These are phyloP conservation scores for Candida tibetensis DNA, from an alignment of 805 yeast species.

Conservation along the genomic window DNA sequence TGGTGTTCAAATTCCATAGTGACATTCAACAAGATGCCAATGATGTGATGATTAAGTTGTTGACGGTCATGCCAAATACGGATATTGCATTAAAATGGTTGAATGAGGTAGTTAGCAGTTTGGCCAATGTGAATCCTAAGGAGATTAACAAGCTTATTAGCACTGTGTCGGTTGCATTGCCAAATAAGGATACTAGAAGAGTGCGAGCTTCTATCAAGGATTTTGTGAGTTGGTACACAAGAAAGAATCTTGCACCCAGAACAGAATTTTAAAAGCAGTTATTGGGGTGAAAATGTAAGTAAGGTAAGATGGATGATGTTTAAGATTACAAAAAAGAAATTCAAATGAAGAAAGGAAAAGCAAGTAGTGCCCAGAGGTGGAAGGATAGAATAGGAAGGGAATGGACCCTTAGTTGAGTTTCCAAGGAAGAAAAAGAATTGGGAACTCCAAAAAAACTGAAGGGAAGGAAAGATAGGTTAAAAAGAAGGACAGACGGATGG, in stretches of 20 bases:
- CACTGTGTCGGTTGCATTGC: conserved; percentile 57
- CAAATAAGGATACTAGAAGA: conserved; percentile 67
- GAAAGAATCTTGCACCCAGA: conserved; percentile 59
- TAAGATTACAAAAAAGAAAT: no score
- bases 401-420: no score
- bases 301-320: no score
- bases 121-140: conserved; percentile 65
- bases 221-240: conserved; percentile 77
- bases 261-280: conserved; percentile 19
- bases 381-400: no score
- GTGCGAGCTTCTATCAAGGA: conserved; percentile 70
- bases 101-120: conserved; percentile 46
- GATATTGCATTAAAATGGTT: conserved; percentile 58
- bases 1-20: conserved; percentile 66
- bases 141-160: conserved; percentile 65
- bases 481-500: no score
- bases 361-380: no score
- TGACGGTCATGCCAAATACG: conserved; percentile 48
- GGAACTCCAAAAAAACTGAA: no score
- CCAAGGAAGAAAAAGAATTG: no score
- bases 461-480: no score
- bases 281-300: no score
- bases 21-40: conserved; percentile 73
- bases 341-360: no score
- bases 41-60: conserved; percentile 64